Conservation (phyloP, 306 rosid species). For the Albizia julibrissin region DNA sequence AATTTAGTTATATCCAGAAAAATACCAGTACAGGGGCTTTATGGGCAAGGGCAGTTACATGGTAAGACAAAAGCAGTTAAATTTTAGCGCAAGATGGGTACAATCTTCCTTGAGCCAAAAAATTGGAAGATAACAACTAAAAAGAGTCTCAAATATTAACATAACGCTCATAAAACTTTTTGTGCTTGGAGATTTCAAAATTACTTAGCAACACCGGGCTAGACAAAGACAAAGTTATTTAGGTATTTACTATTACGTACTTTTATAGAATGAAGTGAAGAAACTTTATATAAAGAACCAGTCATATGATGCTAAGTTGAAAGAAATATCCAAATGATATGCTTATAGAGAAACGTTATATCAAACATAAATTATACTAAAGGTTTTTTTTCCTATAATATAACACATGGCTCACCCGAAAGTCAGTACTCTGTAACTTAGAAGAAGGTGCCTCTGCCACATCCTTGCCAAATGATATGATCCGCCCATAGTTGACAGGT, state of each 20-base stretch:
- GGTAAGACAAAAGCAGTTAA: not conserved
- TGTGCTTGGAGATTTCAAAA: not conserved
- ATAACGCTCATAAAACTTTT: not conserved
- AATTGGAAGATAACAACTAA: not conserved
- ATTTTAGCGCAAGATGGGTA: not conserved
- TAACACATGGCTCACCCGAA: conserved; percentile 50
- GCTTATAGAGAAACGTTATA: not conserved
- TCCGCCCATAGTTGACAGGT: conserved; percentile 60
- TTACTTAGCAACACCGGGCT: conserved; percentile 6
- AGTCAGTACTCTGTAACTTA: conserved; percentile 61
- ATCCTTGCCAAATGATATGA: conserved; percentile 77
- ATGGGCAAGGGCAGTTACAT: not conserved
- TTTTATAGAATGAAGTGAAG: not conserved
- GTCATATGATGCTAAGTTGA: not conserved
- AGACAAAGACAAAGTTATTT: not conserved
- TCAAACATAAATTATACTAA: not conserved
- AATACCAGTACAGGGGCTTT: not conserved
- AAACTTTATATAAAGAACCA: not conserved
- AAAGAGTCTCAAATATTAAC: not conserved
- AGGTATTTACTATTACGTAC: not conserved
- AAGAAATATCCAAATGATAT: not conserved
- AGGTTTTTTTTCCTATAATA: not conserved
- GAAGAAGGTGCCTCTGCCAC: conserved; percentile 69
- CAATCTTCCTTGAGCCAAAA: not conserved
- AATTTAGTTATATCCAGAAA: not conserved